Evolutionary conservation across 1,284 basidiomycete species (phyloP).

Genomic region (Gomphus sp.): DNA sequence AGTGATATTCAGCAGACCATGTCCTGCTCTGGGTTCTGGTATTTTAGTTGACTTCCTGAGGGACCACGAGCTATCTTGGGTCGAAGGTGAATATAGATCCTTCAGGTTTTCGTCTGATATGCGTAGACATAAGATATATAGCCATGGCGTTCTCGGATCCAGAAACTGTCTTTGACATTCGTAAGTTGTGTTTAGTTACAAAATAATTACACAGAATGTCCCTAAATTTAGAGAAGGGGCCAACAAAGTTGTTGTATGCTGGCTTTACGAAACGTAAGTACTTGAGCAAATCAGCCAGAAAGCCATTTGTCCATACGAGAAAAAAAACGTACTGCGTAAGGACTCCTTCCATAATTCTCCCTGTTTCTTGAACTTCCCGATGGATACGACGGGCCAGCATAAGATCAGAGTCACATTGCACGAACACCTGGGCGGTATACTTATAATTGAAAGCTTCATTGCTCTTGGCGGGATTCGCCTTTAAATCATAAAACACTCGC

Average conservation of each 20-base stretch:
- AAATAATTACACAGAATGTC: conserved; percentile 59
- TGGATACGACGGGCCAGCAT: conserved; percentile 93
- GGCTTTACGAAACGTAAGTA: conserved; percentile 91
- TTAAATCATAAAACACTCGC: conserved; percentile 83
- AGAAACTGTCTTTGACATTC: conserved; percentile 69
- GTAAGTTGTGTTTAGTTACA: neutral
- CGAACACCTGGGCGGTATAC: conserved; percentile 47
- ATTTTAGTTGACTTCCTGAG: conserved; percentile 14
- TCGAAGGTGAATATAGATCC: conserved; percentile 66
- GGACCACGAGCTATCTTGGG: conserved; percentile 45
- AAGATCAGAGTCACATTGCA: conserved; percentile 89
- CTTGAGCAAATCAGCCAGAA: conserved; percentile 27
- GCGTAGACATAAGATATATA: conserved; percentile 88
- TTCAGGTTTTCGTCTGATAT: conserved; percentile 81
- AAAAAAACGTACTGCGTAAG: conserved; percentile 65
- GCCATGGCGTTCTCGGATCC: conserved; percentile 84
- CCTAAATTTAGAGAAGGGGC: conserved; percentile 77
- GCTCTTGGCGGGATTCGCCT: conserved; percentile 37
- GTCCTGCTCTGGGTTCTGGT: conserved; percentile 21
- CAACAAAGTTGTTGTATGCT: conserved; percentile 92
- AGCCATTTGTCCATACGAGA: neutral
- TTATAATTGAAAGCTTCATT: neutral
- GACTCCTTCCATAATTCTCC: conserved; percentile 77
- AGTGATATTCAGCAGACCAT: conserved; percentile 45
- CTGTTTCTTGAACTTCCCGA: conserved; percentile 84